Base-by-base conservation (phyloP, 2,329 filamentous ascomycete species). In the Fusarium foetens region DNA sequence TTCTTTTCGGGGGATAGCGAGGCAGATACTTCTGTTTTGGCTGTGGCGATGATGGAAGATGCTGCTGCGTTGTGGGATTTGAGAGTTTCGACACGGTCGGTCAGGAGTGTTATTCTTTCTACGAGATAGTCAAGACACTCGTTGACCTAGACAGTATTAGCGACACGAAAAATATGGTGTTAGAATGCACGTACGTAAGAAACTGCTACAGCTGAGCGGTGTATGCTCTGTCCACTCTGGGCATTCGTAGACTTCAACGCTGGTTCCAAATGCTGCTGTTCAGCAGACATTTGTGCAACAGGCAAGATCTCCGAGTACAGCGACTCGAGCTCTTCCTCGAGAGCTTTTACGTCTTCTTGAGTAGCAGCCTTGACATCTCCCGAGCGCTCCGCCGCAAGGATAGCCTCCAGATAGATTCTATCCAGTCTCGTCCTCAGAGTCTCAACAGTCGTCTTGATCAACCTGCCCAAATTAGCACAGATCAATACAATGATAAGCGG, bases 251-350 rank as follows among this genome's bases (percentile, higher is more conserved):
- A 81, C 61, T 81, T 80, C 10, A 89, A 80, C 3, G 91, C 88
- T 0, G 91, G 91, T 66, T 89, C 86, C 9, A 92, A 83, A 72
- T 91, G 87, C 76, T 92, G 89, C 73, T 92, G 88, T 71, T 93
- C 90, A 2, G 91, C 85, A 0, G 91, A 89, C 89, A 94, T 93
- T 69, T 92, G 89, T 11, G 91, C 88, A 4, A 94, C 89, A 0
- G 91, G 89, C 1, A 91, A 82, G 43, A 94, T 90, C 76, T 94
- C 92, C 0, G 90, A 84, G 73, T 92, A 91, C 6, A 94, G 83
- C 8, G 90, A 92, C 71, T 93, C 90, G 2, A 94, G 83, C 75
- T 93, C 92, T 36, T 88, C 86, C 74, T 91, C 87, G 5, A 92
- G 78, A 7, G 86, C 84, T 19, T 81, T 82, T 14, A 86, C 83